Percentiles rank a stretch among this genome's conserved stretches.
Conservation (phyloP, 73 alveolate genomes). For the Vitrella brassicaformis region DNA sequence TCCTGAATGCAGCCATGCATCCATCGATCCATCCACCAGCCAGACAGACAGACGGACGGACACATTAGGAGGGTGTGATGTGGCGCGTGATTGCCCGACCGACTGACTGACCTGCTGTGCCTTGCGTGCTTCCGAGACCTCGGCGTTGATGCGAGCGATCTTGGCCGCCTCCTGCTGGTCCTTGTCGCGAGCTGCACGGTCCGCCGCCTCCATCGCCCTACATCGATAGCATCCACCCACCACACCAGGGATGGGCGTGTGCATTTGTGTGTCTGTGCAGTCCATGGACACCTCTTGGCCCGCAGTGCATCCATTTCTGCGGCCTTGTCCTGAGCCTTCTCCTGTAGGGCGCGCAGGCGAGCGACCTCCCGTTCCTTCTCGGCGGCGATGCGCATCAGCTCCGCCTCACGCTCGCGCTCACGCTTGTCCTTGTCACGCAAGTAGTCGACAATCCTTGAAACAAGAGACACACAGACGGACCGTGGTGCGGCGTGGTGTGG, state of each 20-base stretch:
- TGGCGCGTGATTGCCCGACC: too few species aligned
- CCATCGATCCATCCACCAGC: too few species aligned
- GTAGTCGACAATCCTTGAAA: not conserved
- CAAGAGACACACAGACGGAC: too few species aligned
- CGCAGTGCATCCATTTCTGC: conserved; percentile 66
- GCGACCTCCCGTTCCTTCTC: conserved; percentile 63
- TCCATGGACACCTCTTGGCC: too few species aligned
- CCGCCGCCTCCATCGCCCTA: conserved; percentile 61
- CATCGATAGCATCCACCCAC: too few species aligned
- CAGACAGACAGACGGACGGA: too few species aligned
- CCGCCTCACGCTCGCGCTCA: not conserved
- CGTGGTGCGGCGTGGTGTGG: too few species aligned
- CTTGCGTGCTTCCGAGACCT: conserved; percentile 52
- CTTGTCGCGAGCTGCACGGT: conserved; percentile 58
- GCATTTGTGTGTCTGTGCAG: too few species aligned
- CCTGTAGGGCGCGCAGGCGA: conserved; percentile 64
- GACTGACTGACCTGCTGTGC: conserved; percentile 46
- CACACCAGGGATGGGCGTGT: too few species aligned
- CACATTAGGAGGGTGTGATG: too few species aligned
- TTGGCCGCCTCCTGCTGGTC: conserved; percentile 50
- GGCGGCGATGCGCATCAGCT: conserved; percentile 34
- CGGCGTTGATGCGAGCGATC: conserved; percentile 43
- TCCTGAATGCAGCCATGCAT: too few species aligned
- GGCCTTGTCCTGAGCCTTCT: conserved; percentile 56
- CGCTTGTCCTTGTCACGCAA: not conserved